Base-by-base conservation (phyloP, 805 yeast genomes). In the Jamesozyma jinghongensis region DNA sequence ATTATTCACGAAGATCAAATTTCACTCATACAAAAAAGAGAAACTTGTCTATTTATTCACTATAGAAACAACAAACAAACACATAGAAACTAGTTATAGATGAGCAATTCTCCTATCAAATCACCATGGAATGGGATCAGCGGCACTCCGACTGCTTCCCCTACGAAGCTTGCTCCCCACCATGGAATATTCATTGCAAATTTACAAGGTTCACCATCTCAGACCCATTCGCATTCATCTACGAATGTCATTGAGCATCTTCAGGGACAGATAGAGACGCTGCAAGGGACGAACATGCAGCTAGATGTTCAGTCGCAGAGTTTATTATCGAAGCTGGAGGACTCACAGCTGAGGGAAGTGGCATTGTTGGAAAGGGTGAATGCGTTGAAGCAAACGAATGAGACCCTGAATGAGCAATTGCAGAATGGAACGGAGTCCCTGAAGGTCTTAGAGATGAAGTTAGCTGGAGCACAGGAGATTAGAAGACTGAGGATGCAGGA, bases 321-420 rank as follows among this genome's bases (percentile, higher is more conserved):
- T 36, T 79, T 79, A 41, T 62, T 75, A 35, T 66, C 73, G 48
- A 75, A 73, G 48, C 54, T 65, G 8, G 79, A 77, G 47, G 57
- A 69, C 36, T 69, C 62, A 41, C 52, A 64, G 57, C 50, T 65
- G 53, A 50, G 50, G 48, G 56, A 65, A 67, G 34, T 65, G 45
- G 77, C 76, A 57, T 74, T 78, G 45, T 65, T 69, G 50, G 69
- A 74, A 38, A 62, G 69, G 22, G 52, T 70, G 40, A 76, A 85
- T 25, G 79, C 78, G 47, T 67, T 82, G 30, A 81, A 81, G 58
- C 88, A 82, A 57, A 90, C 85, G 52, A 80, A 80, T 50, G 87
- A 83, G 47, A 80, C 80, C 66, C 68, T 81, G 33, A 79, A 74
- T 83, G 68, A 69, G 40, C 19, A 32, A 30, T 19, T 41, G 32